Evolutionary conservation across 1,284 basidiomycete genomes (phyloP).

Genomic region (Heliocybe sulcata): DNA sequence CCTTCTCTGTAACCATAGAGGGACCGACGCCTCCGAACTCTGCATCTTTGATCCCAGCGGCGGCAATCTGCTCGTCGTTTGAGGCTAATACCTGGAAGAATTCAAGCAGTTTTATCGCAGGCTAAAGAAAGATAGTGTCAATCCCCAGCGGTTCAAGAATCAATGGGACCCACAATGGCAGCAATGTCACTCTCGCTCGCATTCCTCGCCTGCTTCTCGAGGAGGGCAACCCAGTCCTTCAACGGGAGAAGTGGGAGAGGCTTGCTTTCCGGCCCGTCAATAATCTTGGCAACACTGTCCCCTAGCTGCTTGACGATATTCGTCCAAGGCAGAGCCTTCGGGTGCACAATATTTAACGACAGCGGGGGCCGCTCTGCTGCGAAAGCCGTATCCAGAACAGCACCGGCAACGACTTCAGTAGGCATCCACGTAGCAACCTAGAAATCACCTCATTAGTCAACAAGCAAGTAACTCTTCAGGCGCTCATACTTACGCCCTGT

Average conservation of each 20-base stretch:
- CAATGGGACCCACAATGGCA: background rate
- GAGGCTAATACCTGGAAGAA: background rate
- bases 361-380: conserved; percentile 6
- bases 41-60: background rate
- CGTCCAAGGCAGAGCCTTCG: background rate
- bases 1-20: background rate
- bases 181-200: background rate
- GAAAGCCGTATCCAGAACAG: conserved; percentile 9
- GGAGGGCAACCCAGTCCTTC: background rate
- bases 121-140: background rate
- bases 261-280: background rate
- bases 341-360: conserved; percentile 6
- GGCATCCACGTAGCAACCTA: conserved; percentile 11
- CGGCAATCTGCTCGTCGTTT: background rate
- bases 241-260: background rate
- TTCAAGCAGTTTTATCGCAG: background rate
- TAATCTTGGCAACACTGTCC: background rate
- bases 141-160: background rate
- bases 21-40: background rate
- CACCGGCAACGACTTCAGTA: conserved; percentile 7
- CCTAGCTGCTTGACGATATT: background rate
- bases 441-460: background rate
- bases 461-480: background rate
- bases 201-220: background rate
- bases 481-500: conserved; percentile 13